A percentile compares a stretch with the other conserved stretches of the same genome.
These are phyloP conservation scores for Penicillium brevicompactum DNA, from an alignment of 2,329 filamentous ascomycete genomes.

Conservation along the genomic window DNA sequence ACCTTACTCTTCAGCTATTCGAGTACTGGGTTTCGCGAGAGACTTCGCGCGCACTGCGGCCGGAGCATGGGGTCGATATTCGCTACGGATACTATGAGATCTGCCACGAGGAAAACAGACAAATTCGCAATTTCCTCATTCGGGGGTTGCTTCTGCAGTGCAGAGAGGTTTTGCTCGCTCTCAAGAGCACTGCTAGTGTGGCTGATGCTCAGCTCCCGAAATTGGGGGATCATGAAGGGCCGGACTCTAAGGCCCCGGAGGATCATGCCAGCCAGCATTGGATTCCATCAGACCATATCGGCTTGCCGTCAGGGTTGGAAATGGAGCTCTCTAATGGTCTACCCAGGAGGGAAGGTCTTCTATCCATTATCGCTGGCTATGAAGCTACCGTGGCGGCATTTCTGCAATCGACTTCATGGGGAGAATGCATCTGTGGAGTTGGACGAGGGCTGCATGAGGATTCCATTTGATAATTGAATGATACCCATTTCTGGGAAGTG, in stretches of 20 bases:
- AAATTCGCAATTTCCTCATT: conserved; percentile 31
- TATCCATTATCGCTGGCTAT: conserved; percentile 31
- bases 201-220: conserved; percentile 10
- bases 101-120: conserved; percentile 29
- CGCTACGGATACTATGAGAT: conserved; percentile 37
- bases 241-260: conserved; percentile 6
- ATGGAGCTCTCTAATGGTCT: conserved; percentile 3
- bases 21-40: conserved; percentile 35
- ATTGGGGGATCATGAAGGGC: conserved; percentile 11
- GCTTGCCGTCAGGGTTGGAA: conserved; percentile 11
- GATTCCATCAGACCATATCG: conserved; percentile 7
- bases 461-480: conserved; percentile 13
- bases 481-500: not conserved
- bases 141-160: conserved; percentile 31
- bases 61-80: conserved; percentile 21
- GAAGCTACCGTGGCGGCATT: conserved; percentile 33
- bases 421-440: conserved; percentile 31
- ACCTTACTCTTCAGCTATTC: conserved; percentile 33
- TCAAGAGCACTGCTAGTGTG: conserved; percentile 23
- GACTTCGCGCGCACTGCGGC: conserved; percentile 11
- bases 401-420: conserved; percentile 27
- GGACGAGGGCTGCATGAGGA: conserved; percentile 13
- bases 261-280: conserved; percentile 11
- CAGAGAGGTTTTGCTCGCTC: conserved; percentile 26
- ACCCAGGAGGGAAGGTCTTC: conserved; percentile 23